Conservation (phyloP, 1,284 basidiomycete genomes). For the Puccinia polysora region DNA sequence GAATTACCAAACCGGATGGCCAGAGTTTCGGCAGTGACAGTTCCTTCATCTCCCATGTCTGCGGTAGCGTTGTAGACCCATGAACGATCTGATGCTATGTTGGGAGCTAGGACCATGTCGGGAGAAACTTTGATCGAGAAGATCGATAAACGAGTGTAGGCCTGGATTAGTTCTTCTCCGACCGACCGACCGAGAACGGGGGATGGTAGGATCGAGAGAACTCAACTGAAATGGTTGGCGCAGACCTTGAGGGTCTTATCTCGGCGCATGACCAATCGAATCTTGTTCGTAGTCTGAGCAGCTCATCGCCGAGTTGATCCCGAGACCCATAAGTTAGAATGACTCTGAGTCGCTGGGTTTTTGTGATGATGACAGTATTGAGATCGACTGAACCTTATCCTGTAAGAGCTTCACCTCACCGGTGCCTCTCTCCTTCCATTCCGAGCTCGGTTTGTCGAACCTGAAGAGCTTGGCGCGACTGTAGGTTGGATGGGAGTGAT, state of each 20-base stretch:
- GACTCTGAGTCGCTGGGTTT: background rate
- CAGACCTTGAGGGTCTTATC: slow-evolving; percentile 99
- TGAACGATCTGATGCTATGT: slow-evolving; percentile 97
- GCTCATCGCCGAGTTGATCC: background rate
- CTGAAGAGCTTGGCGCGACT: slow-evolving; percentile 99
- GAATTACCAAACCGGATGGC: slow-evolving; percentile 97
- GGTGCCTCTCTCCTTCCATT: slow-evolving; percentile 97
- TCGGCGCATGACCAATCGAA: slow-evolving; percentile 96
- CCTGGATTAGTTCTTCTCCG: background rate
- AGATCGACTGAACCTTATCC: slow-evolving; percentile 61
- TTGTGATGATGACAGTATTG: background rate
- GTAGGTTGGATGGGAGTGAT: slow-evolving; percentile 42
- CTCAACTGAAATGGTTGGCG: slow-evolving; percentile 86
- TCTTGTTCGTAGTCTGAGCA: slow-evolving; percentile 68
- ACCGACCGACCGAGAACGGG: background rate
- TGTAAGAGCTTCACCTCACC: slow-evolving; percentile 83
- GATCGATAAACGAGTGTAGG: background rate
- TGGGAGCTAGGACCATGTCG: slow-evolving; percentile 93
- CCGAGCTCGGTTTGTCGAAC: slow-evolving; percentile 71
- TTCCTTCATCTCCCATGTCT: slow-evolving; percentile 79
- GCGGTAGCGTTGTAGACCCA: slow-evolving; percentile 99
- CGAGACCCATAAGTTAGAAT: background rate
- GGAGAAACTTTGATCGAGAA: slow-evolving; percentile 63
- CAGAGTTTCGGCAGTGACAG: slow-evolving; percentile 83
- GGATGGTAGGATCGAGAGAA: background rate